These are phyloP conservation scores for Trypanosoma congolense DNA, from an alignment of 208 protist species.

Conservation along the genomic window DNA sequence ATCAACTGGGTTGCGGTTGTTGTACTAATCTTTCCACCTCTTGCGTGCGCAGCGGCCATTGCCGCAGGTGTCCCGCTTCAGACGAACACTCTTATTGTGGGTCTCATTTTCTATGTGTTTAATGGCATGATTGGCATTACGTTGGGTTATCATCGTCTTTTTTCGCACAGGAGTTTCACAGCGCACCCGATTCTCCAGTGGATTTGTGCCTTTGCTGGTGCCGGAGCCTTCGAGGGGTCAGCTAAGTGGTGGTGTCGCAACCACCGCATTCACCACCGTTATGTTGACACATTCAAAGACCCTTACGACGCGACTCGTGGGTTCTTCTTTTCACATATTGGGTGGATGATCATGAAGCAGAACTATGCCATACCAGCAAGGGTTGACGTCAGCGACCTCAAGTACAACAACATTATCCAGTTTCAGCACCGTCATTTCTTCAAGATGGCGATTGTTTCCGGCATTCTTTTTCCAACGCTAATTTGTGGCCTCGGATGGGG, in stretches of 20 bases:
- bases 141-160: slow-evolving; percentile 87
- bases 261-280: slow-evolving; percentile 90
- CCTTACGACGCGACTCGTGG: slow-evolving; percentile 88
- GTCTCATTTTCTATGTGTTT: slow-evolving; percentile 68
- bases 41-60: slow-evolving; percentile 25
- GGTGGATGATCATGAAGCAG: slow-evolving; percentile 92
- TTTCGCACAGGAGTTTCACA: slow-evolving; percentile 82
- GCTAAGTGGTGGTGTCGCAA: slow-evolving; percentile 88
- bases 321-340: slow-evolving; percentile 89
- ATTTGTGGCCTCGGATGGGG: slow-evolving; percentile 79
- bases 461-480: slow-evolving; percentile 80
- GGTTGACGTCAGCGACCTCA: slow-evolving; percentile 84
- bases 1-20: slow-evolving; percentile 75
- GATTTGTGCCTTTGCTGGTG: slow-evolving; percentile 73
- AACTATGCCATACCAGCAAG: slow-evolving; percentile 72
- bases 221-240: slow-evolving; percentile 88
- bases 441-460: slow-evolving; percentile 74
- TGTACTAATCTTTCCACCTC: slow-evolving; percentile 50
- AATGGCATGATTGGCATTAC: slow-evolving; percentile 89
- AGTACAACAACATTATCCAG: slow-evolving; percentile 77
- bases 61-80: slow-evolving; percentile 53
- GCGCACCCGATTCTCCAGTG: slow-evolving; percentile 51
- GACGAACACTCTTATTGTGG: slow-evolving; percentile 66
- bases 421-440: slow-evolving; percentile 88
- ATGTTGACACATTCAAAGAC: slow-evolving; percentile 88